phyloP scores from a whole-genome alignment of 768 basidiomycete genomes.

The Suillus lakei region DNA sequence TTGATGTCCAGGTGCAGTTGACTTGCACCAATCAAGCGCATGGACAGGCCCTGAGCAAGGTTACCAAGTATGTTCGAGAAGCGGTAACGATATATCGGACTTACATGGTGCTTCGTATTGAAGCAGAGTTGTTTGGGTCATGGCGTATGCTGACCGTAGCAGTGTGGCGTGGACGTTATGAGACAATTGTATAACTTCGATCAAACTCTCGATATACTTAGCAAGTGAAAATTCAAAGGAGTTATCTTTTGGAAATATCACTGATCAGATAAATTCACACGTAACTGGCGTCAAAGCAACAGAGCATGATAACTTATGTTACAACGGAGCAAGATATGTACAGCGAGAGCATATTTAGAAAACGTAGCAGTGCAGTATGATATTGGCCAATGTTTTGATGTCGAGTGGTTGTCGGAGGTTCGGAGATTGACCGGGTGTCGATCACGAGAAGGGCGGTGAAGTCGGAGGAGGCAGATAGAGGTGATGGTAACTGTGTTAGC shows the following conservation, averaged over 20 bases:
- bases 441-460: conserved; percentile 16
- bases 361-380: conserved; percentile 25
- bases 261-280: not conserved
- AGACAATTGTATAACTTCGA: not conserved
- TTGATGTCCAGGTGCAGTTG: conserved; percentile 74
- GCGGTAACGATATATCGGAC: conserved; percentile 31
- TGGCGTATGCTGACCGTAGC: conserved; percentile 29
- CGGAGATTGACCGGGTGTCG: conserved; percentile 22
- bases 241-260: not conserved
- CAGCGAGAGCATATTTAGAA: conserved; percentile 30
- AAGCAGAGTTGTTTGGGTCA: conserved; percentile 74
- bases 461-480: conserved; percentile 17
- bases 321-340: conserved; percentile 36
- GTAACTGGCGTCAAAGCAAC: conserved; percentile 18
- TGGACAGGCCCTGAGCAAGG: conserved; percentile 75
- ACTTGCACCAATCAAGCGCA: conserved; percentile 88
- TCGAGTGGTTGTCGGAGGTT: conserved; percentile 24
- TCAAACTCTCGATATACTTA: conserved; percentile 8
- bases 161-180: conserved; percentile 25
- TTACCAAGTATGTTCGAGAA: conserved; percentile 20
- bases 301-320: conserved; percentile 19
- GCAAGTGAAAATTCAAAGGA: not conserved
- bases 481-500: conserved; percentile 20
- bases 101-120: conserved; percentile 88
- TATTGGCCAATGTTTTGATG: conserved; percentile 19